Evolutionary conservation across 176 grass and related monocot genomes (phyloP).

Genomic region (Ensete ventricosum): DNA sequence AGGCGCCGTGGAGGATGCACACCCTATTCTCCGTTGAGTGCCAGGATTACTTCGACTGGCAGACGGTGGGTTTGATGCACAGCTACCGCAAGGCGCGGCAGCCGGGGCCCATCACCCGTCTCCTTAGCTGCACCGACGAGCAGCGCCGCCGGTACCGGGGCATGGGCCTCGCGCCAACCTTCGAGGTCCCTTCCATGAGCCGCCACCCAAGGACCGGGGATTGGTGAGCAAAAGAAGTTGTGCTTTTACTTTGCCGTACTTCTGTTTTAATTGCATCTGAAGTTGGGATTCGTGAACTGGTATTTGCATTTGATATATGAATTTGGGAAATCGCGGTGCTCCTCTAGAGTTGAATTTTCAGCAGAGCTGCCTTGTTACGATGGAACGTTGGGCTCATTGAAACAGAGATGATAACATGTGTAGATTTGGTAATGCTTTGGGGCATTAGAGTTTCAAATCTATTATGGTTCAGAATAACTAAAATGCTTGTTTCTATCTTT

Average conservation of each 20-base stretch:
- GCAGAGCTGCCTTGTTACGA: not conserved
- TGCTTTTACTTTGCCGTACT: not conserved
- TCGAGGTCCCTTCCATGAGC: slow-evolving; percentile 79
- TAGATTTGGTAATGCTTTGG: not conserved
- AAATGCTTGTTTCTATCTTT: not conserved
- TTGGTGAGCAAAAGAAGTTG: slow-evolving; percentile 32
- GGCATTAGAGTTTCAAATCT: not conserved
- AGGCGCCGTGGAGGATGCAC: slow-evolving; percentile 57
- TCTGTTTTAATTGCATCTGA: not conserved
- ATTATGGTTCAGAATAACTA: not conserved
- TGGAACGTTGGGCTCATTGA: not conserved
- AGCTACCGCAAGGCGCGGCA: slow-evolving; percentile 72
- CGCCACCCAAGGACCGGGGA: slow-evolving; percentile 85
- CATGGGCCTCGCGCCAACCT: slow-evolving; percentile 62
- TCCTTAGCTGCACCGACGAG: slow-evolving; percentile 68
- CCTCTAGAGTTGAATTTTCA: not conserved
- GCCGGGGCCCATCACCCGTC: slow-evolving; percentile 67
- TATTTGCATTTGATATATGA: not conserved
- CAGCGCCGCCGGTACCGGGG: slow-evolving; percentile 63
- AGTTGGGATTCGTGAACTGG: no score
- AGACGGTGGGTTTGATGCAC: slow-evolving; percentile 84
- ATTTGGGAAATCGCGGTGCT: not conserved
- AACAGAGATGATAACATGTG: not conserved
- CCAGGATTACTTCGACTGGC: slow-evolving; percentile 97
- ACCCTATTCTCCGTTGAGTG: slow-evolving; percentile 96